Percentiles rank a stretch among this genome's conserved stretches.
phyloP scores from a whole-genome alignment of 306 rosid genomes.

The Cyclanthera cordifolia region DNA sequence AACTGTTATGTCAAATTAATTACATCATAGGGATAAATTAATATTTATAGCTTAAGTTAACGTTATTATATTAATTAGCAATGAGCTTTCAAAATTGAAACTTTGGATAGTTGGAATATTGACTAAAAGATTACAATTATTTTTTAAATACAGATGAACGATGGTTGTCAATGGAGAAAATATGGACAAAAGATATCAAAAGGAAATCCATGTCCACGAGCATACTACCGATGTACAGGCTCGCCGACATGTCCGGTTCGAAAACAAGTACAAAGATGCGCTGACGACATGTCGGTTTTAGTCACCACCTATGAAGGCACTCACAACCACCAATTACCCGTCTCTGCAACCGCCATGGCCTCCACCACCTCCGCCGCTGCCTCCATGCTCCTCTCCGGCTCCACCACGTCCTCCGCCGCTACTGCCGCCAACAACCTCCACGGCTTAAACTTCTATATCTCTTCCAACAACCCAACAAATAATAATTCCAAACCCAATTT shows the following conservation, averaged over 20 bases:
- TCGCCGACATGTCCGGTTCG: conserved; percentile 55
- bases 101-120: not conserved
- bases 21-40: too few species aligned
- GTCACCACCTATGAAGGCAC: conserved; percentile 45
- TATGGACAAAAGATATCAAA: conserved; percentile 78
- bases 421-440: conserved; percentile 13
- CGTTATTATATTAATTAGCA: too few species aligned
- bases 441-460: too few species aligned
- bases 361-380: conserved; percentile 96
- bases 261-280: conserved; percentile 58
- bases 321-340: conserved; percentile 35
- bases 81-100: not conserved
- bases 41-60: too few species aligned
- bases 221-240: conserved; percentile 63
- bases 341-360: conserved; percentile 51
- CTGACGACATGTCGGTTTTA: conserved; percentile 31
- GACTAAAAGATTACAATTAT: not conserved
- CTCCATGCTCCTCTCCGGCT: conserved; percentile 72
- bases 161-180: conserved; percentile 87
- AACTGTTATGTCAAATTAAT: too few species aligned
- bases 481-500: conserved; percentile 22
- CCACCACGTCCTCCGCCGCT: conserved; percentile 24
- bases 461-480: too few species aligned
- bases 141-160: conserved; percentile 37
- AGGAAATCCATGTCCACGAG: conserved; percentile 79